Conservation (phyloP, 2,329 filamentous ascomycete genomes). For the Fusarium metavorans region DNA sequence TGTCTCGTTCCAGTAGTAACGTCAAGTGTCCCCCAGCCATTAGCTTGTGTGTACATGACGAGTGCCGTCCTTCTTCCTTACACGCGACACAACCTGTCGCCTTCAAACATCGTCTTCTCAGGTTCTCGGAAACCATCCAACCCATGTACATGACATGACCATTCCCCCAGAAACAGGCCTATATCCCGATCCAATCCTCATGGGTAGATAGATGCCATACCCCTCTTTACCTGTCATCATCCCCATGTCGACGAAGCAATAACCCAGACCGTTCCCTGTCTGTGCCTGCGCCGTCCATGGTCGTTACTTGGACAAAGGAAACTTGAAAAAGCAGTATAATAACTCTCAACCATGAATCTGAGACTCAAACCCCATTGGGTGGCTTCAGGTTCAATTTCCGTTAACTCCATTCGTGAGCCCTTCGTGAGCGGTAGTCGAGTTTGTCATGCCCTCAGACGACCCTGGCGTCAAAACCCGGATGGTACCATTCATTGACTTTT, state of each 20-base stretch:
- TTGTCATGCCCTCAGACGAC: constrained; percentile 29
- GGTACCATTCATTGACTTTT: constrained; percentile 51
- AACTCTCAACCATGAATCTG: constrained; percentile 20
- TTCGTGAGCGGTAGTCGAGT: constrained; percentile 35
- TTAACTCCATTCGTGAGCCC: constrained; percentile 47
- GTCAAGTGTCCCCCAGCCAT: constrained; percentile 15
- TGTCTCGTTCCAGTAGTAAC: constrained; percentile 16
- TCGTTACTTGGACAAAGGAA: constrained; percentile 45
- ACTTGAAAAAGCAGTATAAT: constrained; percentile 39
- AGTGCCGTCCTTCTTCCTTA: constrained; percentile 25
- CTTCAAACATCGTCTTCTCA: constrained; percentile 16
- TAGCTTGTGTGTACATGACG: constrained; percentile 21
- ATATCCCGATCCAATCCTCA: constrained; percentile 38
- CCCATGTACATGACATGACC: constrained; percentile 17
- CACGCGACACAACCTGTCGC: constrained; percentile 14
- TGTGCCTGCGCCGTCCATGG: constrained; percentile 44
- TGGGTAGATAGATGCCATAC: constrained; percentile 16
- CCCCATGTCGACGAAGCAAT: constrained; percentile 36
- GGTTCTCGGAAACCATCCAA: constrained; percentile 39
- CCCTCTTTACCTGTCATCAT: constrained; percentile 12
- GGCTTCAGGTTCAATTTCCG: constrained; percentile 35
- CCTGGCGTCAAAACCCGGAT: constrained; percentile 36
- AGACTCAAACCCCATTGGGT: constrained; percentile 15
- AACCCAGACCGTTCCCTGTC: constrained; percentile 32
- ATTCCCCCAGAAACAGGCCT: constrained; percentile 21